A percentile compares a stretch with the other conserved stretches of the same genome.
phyloP scores from a whole-genome alignment of 1,284 basidiomycete species.

The Cryptococcus jaspeensis region DNA sequence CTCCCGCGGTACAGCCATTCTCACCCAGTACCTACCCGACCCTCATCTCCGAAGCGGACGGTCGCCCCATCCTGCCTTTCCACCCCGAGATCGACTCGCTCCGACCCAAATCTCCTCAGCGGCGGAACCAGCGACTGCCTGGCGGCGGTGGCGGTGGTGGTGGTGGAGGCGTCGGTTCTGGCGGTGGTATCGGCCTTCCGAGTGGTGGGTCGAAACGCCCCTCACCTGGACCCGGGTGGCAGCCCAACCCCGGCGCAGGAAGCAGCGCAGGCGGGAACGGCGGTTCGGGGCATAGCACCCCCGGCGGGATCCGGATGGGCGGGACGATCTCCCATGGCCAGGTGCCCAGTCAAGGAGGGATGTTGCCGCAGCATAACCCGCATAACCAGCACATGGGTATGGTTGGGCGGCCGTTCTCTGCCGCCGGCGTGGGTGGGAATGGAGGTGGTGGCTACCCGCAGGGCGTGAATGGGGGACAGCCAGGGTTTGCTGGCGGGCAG shows the following conservation, averaged over 20 bases:
- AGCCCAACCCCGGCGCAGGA: slow-evolving; percentile 1
- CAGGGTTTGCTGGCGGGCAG: background rate
- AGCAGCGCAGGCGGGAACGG: slow-evolving; percentile 1
- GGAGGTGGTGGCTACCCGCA: background rate
- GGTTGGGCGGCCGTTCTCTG: background rate
- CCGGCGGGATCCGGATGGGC: background rate
- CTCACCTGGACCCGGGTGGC: background rate
- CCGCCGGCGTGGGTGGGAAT: no score
- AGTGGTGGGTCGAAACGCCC: background rate
- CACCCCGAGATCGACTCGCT: slow-evolving; percentile 69
- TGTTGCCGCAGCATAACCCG: no score
- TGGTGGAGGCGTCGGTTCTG: no score
- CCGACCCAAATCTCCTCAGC: slow-evolving; percentile 76
- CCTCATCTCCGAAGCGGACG: slow-evolving; percentile 25
- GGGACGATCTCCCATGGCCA: background rate
- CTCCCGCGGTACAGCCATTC: slow-evolving; percentile 16
- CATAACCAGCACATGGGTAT: no score
- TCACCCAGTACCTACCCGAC: slow-evolving; percentile 60
- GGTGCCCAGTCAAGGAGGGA: background rate
- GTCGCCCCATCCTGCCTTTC: slow-evolving; percentile 27
- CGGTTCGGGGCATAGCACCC: background rate
- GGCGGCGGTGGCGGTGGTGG: slow-evolving; percentile 7
- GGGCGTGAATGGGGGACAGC: slow-evolving; percentile 4
- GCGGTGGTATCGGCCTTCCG: background rate
- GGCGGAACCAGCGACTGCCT: slow-evolving; percentile 15